Base-by-base conservation (phyloP, 495 filamentous ascomycete species). In the Paragyromitra xinjiangensis region DNA sequence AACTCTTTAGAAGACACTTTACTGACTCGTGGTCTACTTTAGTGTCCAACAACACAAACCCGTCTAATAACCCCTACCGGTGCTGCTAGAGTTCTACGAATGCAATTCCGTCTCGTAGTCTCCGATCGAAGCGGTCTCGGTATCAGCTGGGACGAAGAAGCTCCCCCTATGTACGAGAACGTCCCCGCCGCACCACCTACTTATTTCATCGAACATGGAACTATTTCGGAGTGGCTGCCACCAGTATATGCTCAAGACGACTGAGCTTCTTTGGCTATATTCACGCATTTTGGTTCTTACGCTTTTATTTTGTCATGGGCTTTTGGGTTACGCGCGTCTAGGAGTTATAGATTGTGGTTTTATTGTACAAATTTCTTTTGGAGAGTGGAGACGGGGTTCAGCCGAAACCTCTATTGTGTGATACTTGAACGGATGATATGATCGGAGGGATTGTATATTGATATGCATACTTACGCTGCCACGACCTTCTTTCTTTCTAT, bases 141-240 rank as follows among this genome's bases (percentile, higher is more conserved):
- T 2, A 95, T 99, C 81, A 92, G 91, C 81, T 99, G 95, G 95
- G 95, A 99, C 71, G 94, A 97, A 84, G 95, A 99, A 84, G 89
- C 91, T 83, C 95, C 95, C 45, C 95, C 95, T 0, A 89, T 95
- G 80, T 99, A 99, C 82, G 92, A 95, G 85, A 93, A 98, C 82
- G 94, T 99, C 37, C 94, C 95, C 0, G 90, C 89, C 7, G 93
- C 91, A 58, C 95, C 95, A 42, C 95, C 95, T 0, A 88, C 88
- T 1, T 98, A 99, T 76, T 34, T 64, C 42, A 63, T 79, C 19
- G 75, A 79, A 61, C 29, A 48, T 4, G 51, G 75, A 2, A 48
- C 55, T n/a, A 78, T 78, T 19, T 65, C 59, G 19, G 51, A 73
- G 29, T 79, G 77, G 40, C 26, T 65, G 2, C 77, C 75, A 19